These are phyloP conservation scores for Botryosphaeria dothidea DNA, from an alignment of 2,329 filamentous ascomycete genomes.

Conservation along the genomic window DNA sequence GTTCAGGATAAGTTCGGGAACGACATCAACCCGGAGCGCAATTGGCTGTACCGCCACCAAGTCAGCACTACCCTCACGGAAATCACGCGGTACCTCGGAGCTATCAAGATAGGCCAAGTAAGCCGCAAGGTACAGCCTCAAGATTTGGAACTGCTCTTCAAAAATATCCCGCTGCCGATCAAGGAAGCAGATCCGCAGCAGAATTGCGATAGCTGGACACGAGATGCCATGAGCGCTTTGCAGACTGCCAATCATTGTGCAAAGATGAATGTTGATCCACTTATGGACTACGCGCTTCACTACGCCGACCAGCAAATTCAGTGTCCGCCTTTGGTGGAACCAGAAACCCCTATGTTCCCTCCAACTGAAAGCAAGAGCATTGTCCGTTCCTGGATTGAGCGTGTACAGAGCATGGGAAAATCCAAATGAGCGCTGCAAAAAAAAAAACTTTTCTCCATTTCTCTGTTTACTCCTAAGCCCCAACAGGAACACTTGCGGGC, in stretches of 20 bases:
- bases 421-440: no score
- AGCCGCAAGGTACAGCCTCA: neutral
- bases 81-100: neutral
- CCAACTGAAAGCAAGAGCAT: neutral
- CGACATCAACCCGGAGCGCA: neutral
- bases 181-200: neutral
- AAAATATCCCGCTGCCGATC: neutral
- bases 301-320: neutral
- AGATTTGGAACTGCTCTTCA: neutral
- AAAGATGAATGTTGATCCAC: neutral
- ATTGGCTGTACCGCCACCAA: neutral
- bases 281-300: neutral
- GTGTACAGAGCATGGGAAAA: neutral
- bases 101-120: neutral
- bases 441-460: neutral
- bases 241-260: neutral
- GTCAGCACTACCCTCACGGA: neutral
- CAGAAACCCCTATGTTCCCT: neutral
- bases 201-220: neutral
- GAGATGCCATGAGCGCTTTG: neutral
- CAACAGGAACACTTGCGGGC: neutral
- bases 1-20: neutral
- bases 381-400: neutral
- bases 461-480: neutral
- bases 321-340: neutral